Conservation (phyloP, 352 stramenopile genomes). For the Pythium folliculosum region DNA sequence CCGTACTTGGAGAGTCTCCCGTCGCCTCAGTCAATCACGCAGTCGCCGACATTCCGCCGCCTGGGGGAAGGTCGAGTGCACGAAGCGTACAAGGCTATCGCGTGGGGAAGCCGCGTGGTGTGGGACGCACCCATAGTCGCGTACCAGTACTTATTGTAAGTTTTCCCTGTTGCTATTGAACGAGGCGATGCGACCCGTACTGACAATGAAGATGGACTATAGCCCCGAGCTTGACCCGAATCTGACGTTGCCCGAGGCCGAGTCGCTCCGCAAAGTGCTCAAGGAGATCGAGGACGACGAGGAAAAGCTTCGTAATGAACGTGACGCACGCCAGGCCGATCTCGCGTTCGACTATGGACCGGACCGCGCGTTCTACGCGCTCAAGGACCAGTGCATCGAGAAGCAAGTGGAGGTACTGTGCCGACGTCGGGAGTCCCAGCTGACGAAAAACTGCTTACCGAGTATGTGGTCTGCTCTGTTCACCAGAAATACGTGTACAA, state of each 20-base stretch:
- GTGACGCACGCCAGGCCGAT: conserved; percentile 41
- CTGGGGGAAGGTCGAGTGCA: conserved; percentile 59
- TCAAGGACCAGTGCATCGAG: conserved; percentile 80
- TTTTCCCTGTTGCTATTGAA: too few species aligned
- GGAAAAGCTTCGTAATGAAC: conserved; percentile 50
- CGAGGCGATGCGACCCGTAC: too few species aligned
- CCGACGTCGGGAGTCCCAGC: too few species aligned
- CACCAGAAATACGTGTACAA: conserved; percentile 87
- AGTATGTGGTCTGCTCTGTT: conserved; percentile 5
- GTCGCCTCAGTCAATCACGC: conserved; percentile 22
- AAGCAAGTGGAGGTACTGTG: conserved; percentile 66
- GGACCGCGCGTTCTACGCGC: conserved; percentile 65
- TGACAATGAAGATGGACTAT: not conserved
- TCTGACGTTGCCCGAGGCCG: conserved; percentile 55
- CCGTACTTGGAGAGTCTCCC: conserved; percentile 45
- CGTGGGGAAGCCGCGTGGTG: conserved; percentile 54
- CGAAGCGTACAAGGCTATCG: conserved; percentile 39
- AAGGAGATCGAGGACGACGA: conserved; percentile 72
- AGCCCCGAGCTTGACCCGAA: conserved; percentile 65
- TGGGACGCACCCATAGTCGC: conserved; percentile 71
- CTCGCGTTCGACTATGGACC: conserved; percentile 66
- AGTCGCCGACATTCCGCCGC: conserved; percentile 56
- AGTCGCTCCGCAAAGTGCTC: conserved; percentile 67
- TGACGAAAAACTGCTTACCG: too few species aligned
- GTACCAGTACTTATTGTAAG: conserved; percentile 79